Percentiles rank a stretch among this genome's conserved stretches.
These are phyloP conservation scores for Solanum tacnaense DNA, from an alignment of 257 asterid genomes.

Conservation along the genomic window DNA sequence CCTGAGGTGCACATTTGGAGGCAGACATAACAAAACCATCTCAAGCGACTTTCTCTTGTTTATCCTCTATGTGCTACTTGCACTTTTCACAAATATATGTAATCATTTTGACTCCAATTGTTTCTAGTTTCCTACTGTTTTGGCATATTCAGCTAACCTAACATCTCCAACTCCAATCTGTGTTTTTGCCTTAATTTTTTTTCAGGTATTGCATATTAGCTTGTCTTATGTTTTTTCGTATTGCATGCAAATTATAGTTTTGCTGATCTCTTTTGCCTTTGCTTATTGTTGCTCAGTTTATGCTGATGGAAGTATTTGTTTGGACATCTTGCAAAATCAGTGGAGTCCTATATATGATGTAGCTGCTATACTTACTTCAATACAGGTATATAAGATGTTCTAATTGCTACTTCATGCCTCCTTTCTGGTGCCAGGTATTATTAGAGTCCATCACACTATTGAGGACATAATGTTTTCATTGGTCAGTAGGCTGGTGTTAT, in stretches of 20 bases:
- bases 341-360: conserved; percentile 89
- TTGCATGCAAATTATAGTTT: not conserved
- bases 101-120: not conserved
- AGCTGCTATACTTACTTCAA: conserved; percentile 82
- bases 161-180: not conserved
- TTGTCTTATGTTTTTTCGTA: not conserved
- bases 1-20: not conserved
- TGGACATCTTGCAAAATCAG: conserved; percentile 81
- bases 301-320: conserved; percentile 84
- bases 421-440: not conserved
- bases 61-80: not conserved
- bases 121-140: not conserved
- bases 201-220: not conserved
- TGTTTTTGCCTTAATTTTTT: not conserved
- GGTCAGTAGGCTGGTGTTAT: not conserved
- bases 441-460: not conserved
- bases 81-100: not conserved
- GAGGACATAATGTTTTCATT: not conserved
- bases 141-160: not conserved
- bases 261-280: not conserved
- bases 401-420: not conserved
- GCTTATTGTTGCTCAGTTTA: conserved; percentile 34
- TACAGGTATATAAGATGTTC: conserved; percentile 43
- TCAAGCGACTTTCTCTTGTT: not conserved
- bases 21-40: not conserved